Conservation (phyloP, 148 eudicot species). For the Persicaria tinctoria region DNA sequence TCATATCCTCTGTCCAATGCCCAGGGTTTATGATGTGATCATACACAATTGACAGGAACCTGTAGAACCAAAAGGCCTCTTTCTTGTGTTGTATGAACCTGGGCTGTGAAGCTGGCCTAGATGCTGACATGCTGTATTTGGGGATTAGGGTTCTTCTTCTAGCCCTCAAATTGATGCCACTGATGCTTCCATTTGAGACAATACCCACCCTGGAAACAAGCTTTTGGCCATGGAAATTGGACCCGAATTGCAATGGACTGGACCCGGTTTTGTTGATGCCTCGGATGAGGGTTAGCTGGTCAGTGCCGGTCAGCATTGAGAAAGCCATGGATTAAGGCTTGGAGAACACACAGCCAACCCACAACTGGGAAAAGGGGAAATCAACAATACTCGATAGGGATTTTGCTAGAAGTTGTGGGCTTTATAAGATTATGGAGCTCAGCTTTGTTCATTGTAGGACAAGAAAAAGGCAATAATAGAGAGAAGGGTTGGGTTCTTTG, state of each 20-base stretch:
- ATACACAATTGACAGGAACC: constrained; percentile 34
- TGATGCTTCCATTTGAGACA: constrained; percentile 15
- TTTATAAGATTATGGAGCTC: background rate
- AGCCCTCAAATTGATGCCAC: constrained; percentile 13
- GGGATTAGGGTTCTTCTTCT: constrained; percentile 29
- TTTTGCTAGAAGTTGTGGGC: background rate
- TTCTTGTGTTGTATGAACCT: constrained; percentile 89
- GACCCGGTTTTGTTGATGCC: constrained; percentile 31
- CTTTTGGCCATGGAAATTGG: constrained; percentile 31
- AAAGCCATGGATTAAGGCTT: constrained; percentile 29
- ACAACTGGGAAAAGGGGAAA: background rate
- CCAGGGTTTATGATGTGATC: constrained; percentile 8
- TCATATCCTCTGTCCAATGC: constrained; percentile 53
- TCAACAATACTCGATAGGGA: background rate
- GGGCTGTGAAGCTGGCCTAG: constrained; percentile 84
- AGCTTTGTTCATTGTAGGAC: background rate
- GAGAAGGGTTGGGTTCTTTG: background rate
- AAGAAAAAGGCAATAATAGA: background rate
- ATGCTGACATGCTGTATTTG: constrained; percentile 52
- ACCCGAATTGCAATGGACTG: constrained; percentile 24
- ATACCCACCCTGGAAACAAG: constrained; percentile 28
- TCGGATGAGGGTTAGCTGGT: constrained; percentile 32
- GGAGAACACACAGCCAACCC: background rate
- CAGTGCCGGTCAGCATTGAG: constrained; percentile 55
- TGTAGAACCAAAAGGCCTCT: constrained; percentile 93